A percentile compares a stretch with the other conserved stretches of the same genome.
Evolutionary conservation across 176 grass and related monocot genomes (phyloP).

Genomic region (Thinopyrum elongatum): DNA sequence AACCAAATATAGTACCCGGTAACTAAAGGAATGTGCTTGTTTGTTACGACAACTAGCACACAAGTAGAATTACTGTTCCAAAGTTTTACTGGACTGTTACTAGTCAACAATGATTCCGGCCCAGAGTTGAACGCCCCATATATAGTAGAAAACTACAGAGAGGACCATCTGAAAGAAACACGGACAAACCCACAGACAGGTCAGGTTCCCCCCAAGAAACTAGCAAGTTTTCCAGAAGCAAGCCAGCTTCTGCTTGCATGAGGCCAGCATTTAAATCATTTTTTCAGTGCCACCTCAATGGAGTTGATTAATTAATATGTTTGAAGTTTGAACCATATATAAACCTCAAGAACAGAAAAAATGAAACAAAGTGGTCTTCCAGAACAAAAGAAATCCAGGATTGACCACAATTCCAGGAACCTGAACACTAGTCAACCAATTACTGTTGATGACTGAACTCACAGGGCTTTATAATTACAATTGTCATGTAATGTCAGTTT

Average conservation of each 20-base stretch:
- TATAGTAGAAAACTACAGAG: not conserved
- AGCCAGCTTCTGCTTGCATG: not conserved
- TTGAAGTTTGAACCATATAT: not conserved
- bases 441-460: not conserved
- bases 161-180: not conserved
- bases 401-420: not conserved
- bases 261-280: not conserved
- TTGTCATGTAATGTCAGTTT: not conserved
- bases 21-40: not conserved
- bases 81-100: not conserved
- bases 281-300: conserved; percentile 11
- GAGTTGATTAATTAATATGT: not conserved
- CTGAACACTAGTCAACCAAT: conserved; percentile 8
- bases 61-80: conserved; percentile 11
- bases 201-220: conserved; percentile 11
- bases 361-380: not conserved
- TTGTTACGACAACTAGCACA: not conserved
- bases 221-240: conserved; percentile 15
- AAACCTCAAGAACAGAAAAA: not conserved
- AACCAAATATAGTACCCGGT: conserved; percentile 11
- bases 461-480: not conserved
- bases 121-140: not conserved
- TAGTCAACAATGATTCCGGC: not conserved
- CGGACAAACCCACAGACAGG: not conserved
- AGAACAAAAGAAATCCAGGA: not conserved